phyloP scores from a whole-genome alignment of 140 eudicot genomes.

The Stevia rebaudiana region DNA sequence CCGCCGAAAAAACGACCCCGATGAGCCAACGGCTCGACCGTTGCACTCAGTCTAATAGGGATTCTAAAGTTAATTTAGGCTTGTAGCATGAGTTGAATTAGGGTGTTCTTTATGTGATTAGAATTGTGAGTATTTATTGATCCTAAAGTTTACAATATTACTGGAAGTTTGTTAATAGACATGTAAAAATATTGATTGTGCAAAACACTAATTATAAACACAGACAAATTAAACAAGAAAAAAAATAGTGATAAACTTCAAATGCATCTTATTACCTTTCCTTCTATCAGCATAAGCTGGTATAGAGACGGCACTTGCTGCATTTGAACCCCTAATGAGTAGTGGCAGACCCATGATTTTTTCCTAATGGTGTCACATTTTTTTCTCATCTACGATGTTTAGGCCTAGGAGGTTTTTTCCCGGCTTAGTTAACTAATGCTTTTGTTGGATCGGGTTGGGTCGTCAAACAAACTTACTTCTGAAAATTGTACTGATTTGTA shows the following conservation, averaged over 20 bases:
- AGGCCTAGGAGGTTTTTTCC: too few relatives aligned
- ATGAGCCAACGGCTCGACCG: too few relatives aligned
- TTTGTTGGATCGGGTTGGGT: too few relatives aligned
- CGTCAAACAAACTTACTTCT: too few relatives aligned
- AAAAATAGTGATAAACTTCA: not conserved
- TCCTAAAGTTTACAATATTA: not conserved
- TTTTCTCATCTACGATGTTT: too few relatives aligned
- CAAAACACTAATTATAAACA: not conserved
- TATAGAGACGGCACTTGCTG: constrained; percentile 63
- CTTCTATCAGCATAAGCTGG: constrained; percentile 53
- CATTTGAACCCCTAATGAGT: constrained; percentile 66
- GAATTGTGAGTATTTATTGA: not conserved
- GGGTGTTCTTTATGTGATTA: not conserved
- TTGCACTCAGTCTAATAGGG: too few relatives aligned
- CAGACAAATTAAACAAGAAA: not conserved
- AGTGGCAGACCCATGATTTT: too few relatives aligned
- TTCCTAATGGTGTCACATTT: too few relatives aligned
- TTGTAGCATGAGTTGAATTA: not conserved
- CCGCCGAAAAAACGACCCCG: too few relatives aligned
- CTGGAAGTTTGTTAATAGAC: not conserved
- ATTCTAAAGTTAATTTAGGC: not conserved
- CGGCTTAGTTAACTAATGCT: too few relatives aligned
- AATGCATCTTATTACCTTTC: constrained; percentile 43
- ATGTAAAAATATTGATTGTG: not conserved
- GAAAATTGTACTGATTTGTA: too few relatives aligned